A percentile compares a stretch with the other conserved stretches of the same genome.
phyloP scores from a whole-genome alignment of 1,284 basidiomycete genomes.

The Boletus semigastroideus region DNA sequence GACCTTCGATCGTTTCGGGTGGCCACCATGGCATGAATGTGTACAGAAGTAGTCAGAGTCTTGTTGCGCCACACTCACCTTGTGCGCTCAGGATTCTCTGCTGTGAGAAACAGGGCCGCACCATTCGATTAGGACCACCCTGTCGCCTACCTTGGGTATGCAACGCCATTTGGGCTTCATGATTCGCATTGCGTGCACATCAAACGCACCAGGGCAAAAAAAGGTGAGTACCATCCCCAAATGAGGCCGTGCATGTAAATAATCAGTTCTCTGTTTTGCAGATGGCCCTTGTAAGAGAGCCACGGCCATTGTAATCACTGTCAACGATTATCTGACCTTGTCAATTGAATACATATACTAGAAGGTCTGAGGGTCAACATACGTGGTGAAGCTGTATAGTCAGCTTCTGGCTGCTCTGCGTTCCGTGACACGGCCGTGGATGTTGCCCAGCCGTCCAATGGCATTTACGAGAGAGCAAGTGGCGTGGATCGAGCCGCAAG shows the following conservation, averaged over 20 bases:
- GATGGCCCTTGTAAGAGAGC: background rate
- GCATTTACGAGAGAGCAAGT: too few species aligned
- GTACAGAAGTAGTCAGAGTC: background rate
- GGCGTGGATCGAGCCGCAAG: too few species aligned
- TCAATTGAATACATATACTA: background rate
- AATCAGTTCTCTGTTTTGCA: background rate
- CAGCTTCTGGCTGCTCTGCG: background rate
- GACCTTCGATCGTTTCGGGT: background rate
- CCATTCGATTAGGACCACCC: too few species aligned
- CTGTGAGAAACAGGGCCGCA: background rate
- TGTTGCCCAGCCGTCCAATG: too few species aligned
- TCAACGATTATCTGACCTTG: background rate
- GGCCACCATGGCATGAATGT: background rate
- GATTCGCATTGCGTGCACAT: background rate
- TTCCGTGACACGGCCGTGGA: background rate
- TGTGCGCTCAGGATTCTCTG: background rate
- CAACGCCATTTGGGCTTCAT: background rate
- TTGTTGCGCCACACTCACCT: background rate
- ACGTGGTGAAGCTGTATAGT: background rate
- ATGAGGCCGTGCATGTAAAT: background rate
- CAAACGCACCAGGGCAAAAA: background rate
- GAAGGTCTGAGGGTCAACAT: background rate
- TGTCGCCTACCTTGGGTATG: background rate
- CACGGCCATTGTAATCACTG: background rate
- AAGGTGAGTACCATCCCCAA: slow-evolving; percentile 5